These are phyloP conservation scores for Diaporthe sp. DNA, from an alignment of 2,329 filamentous ascomycete genomes.

Conservation along the genomic window DNA sequence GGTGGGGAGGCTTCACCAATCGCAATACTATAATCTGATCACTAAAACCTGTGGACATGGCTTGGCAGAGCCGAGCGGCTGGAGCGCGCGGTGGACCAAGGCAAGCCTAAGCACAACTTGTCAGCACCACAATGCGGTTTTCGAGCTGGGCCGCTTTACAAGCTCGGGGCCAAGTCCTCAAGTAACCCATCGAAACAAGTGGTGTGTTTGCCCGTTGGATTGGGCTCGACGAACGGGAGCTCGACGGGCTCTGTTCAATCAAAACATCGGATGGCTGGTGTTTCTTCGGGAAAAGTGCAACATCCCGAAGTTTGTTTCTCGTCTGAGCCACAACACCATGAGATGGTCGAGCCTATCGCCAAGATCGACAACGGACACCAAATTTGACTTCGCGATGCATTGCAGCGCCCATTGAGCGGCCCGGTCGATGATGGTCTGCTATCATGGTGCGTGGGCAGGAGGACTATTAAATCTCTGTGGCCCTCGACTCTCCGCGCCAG, in stretches of 20 bases:
- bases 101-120: not conserved
- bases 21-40: slow-evolving; percentile 1
- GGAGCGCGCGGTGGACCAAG: not conserved
- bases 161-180: slow-evolving; percentile 16
- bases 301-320: slow-evolving; percentile 16
- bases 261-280: slow-evolving; percentile 7
- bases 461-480: not conserved
- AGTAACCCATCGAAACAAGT: slow-evolving; percentile 15
- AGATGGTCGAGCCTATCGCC: slow-evolving; percentile 23
- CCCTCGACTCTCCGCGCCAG: not conserved
- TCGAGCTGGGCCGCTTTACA: slow-evolving; percentile 11
- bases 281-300: slow-evolving; percentile 18
- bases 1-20: slow-evolving; percentile 10
- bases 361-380: not conserved
- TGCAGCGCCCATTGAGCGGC: not conserved
- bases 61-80: slow-evolving; percentile 4
- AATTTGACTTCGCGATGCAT: slow-evolving; percentile 2
- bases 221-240: slow-evolving; percentile 3
- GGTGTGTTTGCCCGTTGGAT: slow-evolving; percentile 13
- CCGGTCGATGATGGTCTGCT: not conserved
- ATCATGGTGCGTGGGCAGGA: not conserved
- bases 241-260: not conserved
- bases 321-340: slow-evolving; percentile 13
- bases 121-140: not conserved
- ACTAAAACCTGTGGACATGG: not conserved